These are phyloP conservation scores for Leccinum barrowsii DNA, from an alignment of 768 basidiomycete genomes.

Conservation along the genomic window DNA sequence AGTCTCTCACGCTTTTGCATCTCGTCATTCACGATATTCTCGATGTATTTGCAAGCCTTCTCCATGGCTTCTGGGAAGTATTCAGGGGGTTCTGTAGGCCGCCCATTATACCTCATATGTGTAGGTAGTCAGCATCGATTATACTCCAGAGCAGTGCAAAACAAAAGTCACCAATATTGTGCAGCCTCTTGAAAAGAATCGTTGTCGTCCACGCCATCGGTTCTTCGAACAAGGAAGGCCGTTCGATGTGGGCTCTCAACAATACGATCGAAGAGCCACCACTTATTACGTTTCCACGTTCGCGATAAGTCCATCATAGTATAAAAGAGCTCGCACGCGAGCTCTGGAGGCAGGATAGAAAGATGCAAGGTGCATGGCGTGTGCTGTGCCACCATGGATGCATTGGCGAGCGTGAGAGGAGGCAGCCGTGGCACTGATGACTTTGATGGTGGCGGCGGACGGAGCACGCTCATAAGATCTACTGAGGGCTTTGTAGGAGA, in stretches of 20 bases:
- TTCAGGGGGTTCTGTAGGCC: conserved; percentile 51
- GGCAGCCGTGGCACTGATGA: conserved; percentile 36
- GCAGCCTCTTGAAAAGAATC: conserved; percentile 69
- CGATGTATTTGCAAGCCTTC: conserved; percentile 69
- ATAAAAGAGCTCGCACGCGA: conserved; percentile 74
- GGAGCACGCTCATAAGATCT: conserved; percentile 57
- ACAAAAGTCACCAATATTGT: conserved; percentile 57
- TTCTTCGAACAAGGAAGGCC: conserved; percentile 64
- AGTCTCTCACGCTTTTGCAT: conserved; percentile 58
- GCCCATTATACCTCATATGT: conserved; percentile 72
- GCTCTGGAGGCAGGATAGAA: conserved; percentile 65
- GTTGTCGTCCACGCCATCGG: conserved; percentile 40
- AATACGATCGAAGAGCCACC: conserved; percentile 80
- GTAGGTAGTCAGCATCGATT: conserved; percentile 6
- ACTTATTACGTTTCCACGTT: conserved; percentile 69
- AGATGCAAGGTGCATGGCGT: conserved; percentile 74
- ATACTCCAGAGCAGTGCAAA: not conserved
- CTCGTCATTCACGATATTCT: conserved; percentile 67
- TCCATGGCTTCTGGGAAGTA: conserved; percentile 70
- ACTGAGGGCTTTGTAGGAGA: conserved; percentile 32
- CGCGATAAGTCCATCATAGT: conserved; percentile 61
- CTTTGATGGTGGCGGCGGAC: conserved; percentile 42
- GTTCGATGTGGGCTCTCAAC: conserved; percentile 87
- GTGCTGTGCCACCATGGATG: conserved; percentile 61
- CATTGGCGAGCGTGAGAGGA: conserved; percentile 62